Conservation (phyloP, 352 stramenopile species). For the Pythium rhizo-oryzae region DNA sequence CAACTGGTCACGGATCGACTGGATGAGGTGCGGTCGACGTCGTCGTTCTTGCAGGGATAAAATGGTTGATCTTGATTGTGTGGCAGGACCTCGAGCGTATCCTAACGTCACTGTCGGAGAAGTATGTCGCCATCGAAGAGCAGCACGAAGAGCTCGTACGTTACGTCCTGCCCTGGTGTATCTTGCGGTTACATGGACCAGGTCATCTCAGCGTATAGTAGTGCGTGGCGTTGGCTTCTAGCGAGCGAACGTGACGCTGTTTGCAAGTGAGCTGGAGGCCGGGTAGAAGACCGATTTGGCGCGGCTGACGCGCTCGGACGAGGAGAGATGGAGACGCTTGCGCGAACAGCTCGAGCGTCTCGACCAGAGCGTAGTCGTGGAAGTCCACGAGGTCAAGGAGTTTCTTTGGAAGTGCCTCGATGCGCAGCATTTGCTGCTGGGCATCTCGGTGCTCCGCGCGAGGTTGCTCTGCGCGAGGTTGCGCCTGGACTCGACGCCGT, state of each 20-base stretch:
- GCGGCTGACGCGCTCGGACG: neutral
- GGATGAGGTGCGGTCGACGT: no score
- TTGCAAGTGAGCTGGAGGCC: conserved; percentile 25
- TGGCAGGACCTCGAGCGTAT: conserved; percentile 60
- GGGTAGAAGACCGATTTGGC: conserved; percentile 24
- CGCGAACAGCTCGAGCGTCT: conserved; percentile 24
- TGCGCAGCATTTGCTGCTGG: conserved; percentile 68
- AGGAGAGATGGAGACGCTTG: conserved; percentile 17
- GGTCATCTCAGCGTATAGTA: neutral
- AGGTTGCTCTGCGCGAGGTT: no score
- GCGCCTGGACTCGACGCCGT: conserved; percentile 77
- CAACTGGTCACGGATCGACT: conserved; percentile 47
- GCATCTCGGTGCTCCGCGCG: conserved; percentile 60
- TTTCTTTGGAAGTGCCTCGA: conserved; percentile 60
- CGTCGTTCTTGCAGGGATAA: no score
- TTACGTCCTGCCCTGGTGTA: neutral
- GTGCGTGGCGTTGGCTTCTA: neutral
- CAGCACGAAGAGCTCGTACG: conserved; percentile 48
- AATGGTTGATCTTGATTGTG: neutral
- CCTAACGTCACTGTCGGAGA: conserved; percentile 57
- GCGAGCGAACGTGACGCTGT: conserved; percentile 22
- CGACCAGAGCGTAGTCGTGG: conserved; percentile 25
- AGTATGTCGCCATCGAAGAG: conserved; percentile 49
- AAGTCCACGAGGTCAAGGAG: conserved; percentile 39
- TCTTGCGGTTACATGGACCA: neutral